Conservation (phyloP, 192 early-diverging fungal species). For the Entrophospora sp. region DNA sequence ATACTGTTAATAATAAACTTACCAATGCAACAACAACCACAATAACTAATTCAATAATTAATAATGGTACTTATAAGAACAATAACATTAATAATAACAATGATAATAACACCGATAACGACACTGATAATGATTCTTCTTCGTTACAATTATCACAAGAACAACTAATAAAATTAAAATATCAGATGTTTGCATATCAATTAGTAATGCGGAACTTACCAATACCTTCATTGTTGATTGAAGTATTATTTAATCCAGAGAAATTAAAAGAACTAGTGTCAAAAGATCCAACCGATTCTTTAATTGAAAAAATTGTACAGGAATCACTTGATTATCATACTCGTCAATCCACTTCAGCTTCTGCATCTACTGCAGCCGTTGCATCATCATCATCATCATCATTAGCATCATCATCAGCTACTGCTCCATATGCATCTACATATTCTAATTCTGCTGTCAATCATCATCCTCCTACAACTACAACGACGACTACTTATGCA, state of each 20-base stretch:
- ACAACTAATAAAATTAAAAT: slow-evolving; percentile 62
- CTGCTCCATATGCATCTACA: no score
- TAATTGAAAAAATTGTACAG: slow-evolving; percentile 46
- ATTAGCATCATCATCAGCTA: slow-evolving; percentile 17
- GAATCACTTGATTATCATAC: slow-evolving; percentile 34
- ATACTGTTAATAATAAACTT: not conserved
- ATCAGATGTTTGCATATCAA: slow-evolving; percentile 82
- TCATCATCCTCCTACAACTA: no score
- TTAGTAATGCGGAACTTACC: slow-evolving; percentile 71
- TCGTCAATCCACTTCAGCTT: not conserved
- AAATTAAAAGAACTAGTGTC: slow-evolving; percentile 32
- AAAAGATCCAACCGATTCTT: slow-evolving; percentile 31
- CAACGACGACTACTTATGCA: no score
- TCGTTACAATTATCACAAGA: slow-evolving; percentile 40
- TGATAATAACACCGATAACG: slow-evolving; percentile 10
- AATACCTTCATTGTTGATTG: slow-evolving; percentile 61
- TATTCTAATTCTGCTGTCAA: no score
- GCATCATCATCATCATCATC: not conserved
- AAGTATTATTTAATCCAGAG: slow-evolving; percentile 54
- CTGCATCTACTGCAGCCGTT: slow-evolving; percentile 24
- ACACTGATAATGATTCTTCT: slow-evolving; percentile 14
- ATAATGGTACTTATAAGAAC: no score
- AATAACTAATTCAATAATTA: slow-evolving; percentile 25
- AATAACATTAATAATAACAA: no score
- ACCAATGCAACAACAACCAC: slow-evolving; percentile 27